Evolutionary conservation across 1,284 basidiomycete species (phyloP).

Genomic region (Apiotrichum brassicae): DNA sequence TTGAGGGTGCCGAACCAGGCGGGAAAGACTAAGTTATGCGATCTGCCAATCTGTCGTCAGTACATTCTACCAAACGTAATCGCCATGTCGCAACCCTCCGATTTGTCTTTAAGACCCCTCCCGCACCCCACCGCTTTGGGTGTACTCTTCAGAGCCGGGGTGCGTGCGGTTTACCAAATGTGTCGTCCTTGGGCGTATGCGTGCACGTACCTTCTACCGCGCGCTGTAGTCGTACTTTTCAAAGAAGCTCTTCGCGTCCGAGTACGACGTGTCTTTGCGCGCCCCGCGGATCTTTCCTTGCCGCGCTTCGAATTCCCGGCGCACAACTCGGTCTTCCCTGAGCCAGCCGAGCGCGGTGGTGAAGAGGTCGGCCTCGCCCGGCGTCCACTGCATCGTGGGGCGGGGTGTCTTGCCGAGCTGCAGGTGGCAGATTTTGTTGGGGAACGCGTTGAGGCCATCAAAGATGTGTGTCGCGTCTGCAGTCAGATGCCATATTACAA

Average conservation of each 20-base stretch:
- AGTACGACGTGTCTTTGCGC: conserved; percentile 46
- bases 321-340: conserved; percentile 65
- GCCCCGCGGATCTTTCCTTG: conserved; percentile 64
- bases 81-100: conserved; percentile 22
- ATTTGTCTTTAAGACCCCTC: conserved; percentile 33
- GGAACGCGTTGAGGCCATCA: conserved; percentile 78
- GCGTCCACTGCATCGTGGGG: conserved; percentile 63
- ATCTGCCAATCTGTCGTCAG: too few relatives aligned
- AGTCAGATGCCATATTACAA: too few relatives aligned
- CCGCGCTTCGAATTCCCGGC: conserved; percentile 55
- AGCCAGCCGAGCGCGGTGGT: conserved; percentile 75
- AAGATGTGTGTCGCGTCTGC: conserved; percentile 89
- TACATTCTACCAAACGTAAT: too few relatives aligned
- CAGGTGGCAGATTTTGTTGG: conserved; percentile 85
- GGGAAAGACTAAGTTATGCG: too few relatives aligned
- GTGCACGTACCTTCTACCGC: not conserved
- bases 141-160: conserved; percentile 15
- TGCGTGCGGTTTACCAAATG: conserved; percentile 35
- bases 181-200: conserved; percentile 24
- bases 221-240: conserved; percentile 59
- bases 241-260: conserved; percentile 81
- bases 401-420: conserved; percentile 63
- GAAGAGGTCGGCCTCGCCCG: conserved; percentile 56
- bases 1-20: conserved; percentile 10
- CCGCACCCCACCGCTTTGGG: conserved; percentile 18